phyloP scores from a whole-genome alignment of 768 basidiomycete genomes.

The Pleurotus cornucopiae region DNA sequence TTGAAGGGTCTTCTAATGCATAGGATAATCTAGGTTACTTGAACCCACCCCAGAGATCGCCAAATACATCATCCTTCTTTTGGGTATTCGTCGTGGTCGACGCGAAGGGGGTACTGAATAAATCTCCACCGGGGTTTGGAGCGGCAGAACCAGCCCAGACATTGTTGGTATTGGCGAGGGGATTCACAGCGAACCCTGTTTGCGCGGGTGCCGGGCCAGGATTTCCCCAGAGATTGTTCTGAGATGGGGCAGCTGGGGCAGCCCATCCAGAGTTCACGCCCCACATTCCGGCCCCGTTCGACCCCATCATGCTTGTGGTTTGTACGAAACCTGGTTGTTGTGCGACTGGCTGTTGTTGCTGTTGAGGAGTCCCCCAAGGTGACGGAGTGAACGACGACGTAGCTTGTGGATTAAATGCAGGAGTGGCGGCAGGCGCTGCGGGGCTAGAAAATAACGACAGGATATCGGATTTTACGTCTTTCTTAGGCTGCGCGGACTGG shows the following conservation, averaged over 20 bases:
- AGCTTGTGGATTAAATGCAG: slow-evolving; percentile 32
- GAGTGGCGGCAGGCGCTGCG: slow-evolving; percentile 26
- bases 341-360: slow-evolving; percentile 18
- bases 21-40: slow-evolving; percentile 38
- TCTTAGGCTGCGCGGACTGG: slow-evolving; percentile 38
- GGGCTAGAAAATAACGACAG: slow-evolving; percentile 71
- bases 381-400: slow-evolving; percentile 17
- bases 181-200: slow-evolving; percentile 15
- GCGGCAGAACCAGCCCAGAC: slow-evolving; percentile 50
- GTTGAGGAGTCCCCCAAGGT: slow-evolving; percentile 26
- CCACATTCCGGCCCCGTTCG: slow-evolving; percentile 56
- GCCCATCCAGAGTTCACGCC: slow-evolving; percentile 65
- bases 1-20: not conserved
- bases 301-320: slow-evolving; percentile 52
- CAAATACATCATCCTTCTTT: slow-evolving; percentile 78
- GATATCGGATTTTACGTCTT: slow-evolving; percentile 83
- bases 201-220: slow-evolving; percentile 16
- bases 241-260: slow-evolving; percentile 28
- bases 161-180: slow-evolving; percentile 39
- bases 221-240: slow-evolving; percentile 35
- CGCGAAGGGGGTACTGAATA: slow-evolving; percentile 27
- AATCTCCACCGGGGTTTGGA: slow-evolving; percentile 24
- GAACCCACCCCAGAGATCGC: slow-evolving; percentile 81
- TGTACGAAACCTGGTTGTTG: slow-evolving; percentile 19
- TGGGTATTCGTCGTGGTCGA: slow-evolving; percentile 24